Conservation (phyloP, 768 basidiomycete species). For the Auriscalpium microsporum region DNA sequence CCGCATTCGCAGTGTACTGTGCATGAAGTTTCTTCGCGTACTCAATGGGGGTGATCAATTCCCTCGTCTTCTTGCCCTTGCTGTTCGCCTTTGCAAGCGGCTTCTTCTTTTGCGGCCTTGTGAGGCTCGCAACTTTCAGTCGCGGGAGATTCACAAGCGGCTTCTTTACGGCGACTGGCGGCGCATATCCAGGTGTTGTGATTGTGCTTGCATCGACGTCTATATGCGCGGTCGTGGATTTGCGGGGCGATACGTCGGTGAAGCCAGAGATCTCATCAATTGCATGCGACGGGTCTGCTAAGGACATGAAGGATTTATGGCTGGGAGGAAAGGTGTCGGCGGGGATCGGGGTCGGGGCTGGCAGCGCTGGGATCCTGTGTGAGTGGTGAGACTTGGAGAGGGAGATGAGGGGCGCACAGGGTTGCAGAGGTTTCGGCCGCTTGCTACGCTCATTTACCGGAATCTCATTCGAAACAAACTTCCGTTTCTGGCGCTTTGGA, state of each 20-base stretch:
- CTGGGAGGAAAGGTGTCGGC: no score
- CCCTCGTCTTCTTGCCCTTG: slow-evolving; percentile 2
- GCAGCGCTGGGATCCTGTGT: no score
- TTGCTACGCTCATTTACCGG: no score
- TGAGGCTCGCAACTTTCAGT: neutral
- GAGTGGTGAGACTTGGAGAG: no score
- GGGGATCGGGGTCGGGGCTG: no score
- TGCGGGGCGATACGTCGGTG: neutral
- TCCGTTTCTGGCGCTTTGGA: no score
- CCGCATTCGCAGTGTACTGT: neutral
- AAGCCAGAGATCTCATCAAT: slow-evolving; percentile 8
- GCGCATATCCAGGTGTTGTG: slow-evolving; percentile 2
- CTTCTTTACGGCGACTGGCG: neutral
- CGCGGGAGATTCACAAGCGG: neutral
- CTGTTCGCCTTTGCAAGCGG: neutral
- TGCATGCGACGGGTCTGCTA: neutral
- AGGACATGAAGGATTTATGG: neutral
- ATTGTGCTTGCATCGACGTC: slow-evolving; percentile 5
- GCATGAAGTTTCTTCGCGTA: slow-evolving; percentile 6
- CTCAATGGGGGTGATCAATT: slow-evolving; percentile 10
- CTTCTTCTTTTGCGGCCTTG: neutral
- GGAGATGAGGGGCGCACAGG: no score
- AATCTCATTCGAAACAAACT: no score
- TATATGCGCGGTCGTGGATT: neutral
- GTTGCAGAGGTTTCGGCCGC: no score